phyloP scores from a whole-genome alignment of 495 filamentous ascomycete genomes.

The Trichoderma virens region DNA sequence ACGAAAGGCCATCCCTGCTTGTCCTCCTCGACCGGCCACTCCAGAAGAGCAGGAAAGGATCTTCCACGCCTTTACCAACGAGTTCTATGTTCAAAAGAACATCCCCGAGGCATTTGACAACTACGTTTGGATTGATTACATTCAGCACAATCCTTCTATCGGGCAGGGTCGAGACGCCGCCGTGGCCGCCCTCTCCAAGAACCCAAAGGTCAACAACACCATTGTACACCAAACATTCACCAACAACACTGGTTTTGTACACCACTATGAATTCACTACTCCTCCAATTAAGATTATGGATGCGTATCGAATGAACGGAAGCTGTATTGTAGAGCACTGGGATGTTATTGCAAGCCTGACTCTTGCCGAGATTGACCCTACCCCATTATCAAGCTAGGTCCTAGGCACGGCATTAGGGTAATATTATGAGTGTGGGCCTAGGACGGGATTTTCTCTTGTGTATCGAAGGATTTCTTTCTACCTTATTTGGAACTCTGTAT shows the following conservation, averaged over 20 bases:
- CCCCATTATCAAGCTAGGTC: not conserved
- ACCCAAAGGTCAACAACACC: not conserved
- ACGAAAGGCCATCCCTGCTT: not conserved
- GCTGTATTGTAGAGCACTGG: constrained; percentile 4
- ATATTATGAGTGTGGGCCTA: not conserved
- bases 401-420: not conserved
- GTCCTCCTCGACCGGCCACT: not conserved
- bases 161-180: not conserved
- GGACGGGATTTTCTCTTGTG: not conserved
- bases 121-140: not conserved
- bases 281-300: not conserved
- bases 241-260: not conserved
- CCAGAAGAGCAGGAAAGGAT: not conserved
- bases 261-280: not conserved
- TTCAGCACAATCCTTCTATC: not conserved
- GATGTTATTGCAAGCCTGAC: constrained; percentile 1
- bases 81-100: not conserved
- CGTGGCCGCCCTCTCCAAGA: not conserved
- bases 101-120: not conserved
- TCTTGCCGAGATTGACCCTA: not conserved
- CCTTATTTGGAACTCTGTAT: too few relatives aligned
- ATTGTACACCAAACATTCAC: not conserved
- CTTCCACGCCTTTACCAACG: not conserved
- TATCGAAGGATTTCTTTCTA: not conserved
- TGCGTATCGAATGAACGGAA: not conserved